Conservation (phyloP, 2,329 filamentous ascomycete genomes). For the Aspergillus uvarum region DNA sequence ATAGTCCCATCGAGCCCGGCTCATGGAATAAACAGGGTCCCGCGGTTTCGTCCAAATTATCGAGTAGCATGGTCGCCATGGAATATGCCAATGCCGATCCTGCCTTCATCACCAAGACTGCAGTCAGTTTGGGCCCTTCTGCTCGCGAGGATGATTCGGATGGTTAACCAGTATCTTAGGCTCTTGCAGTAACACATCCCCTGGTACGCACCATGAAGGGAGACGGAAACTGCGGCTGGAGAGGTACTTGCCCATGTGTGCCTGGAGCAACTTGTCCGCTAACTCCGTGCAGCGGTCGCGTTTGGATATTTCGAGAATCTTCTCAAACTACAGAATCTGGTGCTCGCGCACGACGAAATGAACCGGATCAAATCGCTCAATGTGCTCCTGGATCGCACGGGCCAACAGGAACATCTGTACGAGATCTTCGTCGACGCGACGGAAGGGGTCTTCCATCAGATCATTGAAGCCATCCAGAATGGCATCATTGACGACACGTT, state of each 20-base stretch:
- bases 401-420: constrained; percentile 67
- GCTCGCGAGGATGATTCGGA: no score
- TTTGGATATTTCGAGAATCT: constrained; percentile 92
- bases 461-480: constrained; percentile 57
- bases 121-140: constrained; percentile 51
- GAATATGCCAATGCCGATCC: constrained; percentile 89
- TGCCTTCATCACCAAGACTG: constrained; percentile 81
- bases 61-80: constrained; percentile 73
- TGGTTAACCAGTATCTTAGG: constrained; percentile 51
- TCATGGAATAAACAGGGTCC: constrained; percentile 62
- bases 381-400: constrained; percentile 67
- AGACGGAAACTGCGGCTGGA: constrained; percentile 96
- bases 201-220: constrained; percentile 85
- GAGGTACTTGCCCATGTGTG: constrained; percentile 67
- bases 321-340: constrained; percentile 63
- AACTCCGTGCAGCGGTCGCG: constrained; percentile 66
- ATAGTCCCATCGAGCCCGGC: not conserved
- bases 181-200: constrained; percentile 78
- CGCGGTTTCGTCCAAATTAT: constrained; percentile 73
- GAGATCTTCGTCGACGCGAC: constrained; percentile 83
- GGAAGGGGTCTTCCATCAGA: constrained; percentile 63
- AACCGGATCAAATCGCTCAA: constrained; percentile 70
- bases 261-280: constrained; percentile 15
- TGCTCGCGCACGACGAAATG: constrained; percentile 68
- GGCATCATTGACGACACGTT: constrained; percentile 58